Evolutionary conservation across 176 grass and related monocot genomes (phyloP).

Genomic region (Guadua angustifolia): DNA sequence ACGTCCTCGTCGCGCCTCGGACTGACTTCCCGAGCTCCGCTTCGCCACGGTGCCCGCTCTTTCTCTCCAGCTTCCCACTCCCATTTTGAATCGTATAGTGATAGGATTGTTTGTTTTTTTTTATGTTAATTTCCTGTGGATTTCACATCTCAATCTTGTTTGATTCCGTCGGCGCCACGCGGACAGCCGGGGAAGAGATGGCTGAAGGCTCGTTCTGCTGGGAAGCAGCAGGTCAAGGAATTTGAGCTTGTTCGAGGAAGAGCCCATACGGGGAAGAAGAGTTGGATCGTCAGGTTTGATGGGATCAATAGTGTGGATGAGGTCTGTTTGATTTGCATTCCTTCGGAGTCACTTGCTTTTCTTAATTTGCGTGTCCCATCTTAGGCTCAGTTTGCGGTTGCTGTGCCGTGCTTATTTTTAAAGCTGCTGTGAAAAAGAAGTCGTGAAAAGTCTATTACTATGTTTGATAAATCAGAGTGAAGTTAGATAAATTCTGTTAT

Average conservation of each 20-base stretch:
- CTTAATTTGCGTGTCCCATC: background rate
- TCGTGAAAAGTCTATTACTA: too few species aligned
- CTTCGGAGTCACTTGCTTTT: background rate
- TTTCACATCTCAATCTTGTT: conserved; percentile 10
- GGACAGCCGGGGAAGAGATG: conserved; percentile 80
- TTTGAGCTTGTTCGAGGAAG: conserved; percentile 67
- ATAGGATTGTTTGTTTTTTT: background rate
- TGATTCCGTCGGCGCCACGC: background rate
- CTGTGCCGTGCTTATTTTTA: too few species aligned
- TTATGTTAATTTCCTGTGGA: background rate
- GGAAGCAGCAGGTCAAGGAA: conserved; percentile 63
- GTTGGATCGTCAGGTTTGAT: conserved; percentile 80
- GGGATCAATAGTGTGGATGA: conserved; percentile 77
- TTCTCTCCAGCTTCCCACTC: background rate
- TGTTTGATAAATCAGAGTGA: too few species aligned
- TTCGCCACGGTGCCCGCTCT: conserved; percentile 60
- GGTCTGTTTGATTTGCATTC: conserved; percentile 46
- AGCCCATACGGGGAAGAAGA: conserved; percentile 73
- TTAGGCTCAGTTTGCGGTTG: background rate
- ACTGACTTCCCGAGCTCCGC: conserved; percentile 88
- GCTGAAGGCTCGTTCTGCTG: conserved; percentile 67
- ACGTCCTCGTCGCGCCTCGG: conserved; percentile 72
- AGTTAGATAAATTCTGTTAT: too few species aligned
- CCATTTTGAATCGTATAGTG: background rate
- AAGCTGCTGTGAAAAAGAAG: too few species aligned